phyloP scores from a whole-genome alignment of 2,329 filamentous ascomycete genomes.

The Sarocladiaceae sp. region DNA sequence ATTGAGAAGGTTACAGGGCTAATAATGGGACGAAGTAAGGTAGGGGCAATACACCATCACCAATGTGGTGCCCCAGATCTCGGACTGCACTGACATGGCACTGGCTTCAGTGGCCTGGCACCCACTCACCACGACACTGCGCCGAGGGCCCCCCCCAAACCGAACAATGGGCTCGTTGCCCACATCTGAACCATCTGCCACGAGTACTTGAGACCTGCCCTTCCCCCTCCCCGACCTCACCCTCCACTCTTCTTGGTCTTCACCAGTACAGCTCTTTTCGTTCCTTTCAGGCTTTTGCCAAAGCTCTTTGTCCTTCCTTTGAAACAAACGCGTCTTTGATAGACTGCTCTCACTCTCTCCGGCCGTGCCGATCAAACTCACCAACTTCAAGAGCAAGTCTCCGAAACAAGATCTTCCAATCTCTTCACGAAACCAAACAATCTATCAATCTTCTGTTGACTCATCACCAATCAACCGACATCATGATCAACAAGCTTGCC shows the following conservation, averaged over 20 bases:
- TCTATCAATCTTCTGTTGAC: too few species aligned
- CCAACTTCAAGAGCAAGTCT: constrained; percentile 11
- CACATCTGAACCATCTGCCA: constrained; percentile 4
- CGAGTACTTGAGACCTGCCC: constrained; percentile 7
- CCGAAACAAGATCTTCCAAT: background rate
- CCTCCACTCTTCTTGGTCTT: constrained; percentile 16
- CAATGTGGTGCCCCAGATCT: too few species aligned
- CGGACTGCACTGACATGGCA: too few species aligned
- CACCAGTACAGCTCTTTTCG: constrained; percentile 11
- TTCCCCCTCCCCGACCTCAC: background rate
- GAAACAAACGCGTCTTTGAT: constrained; percentile 39
- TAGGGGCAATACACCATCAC: too few species aligned
- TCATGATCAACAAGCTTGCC: constrained; percentile 39
- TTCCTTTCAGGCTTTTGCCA: constrained; percentile 15
- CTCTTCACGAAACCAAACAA: background rate
- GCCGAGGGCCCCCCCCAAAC: too few species aligned
- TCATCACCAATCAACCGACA: constrained; percentile 14
- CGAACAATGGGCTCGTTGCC: too few species aligned
- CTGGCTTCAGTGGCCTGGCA: too few species aligned
- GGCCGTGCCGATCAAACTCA: constrained; percentile 26
- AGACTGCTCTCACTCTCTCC: constrained; percentile 34
- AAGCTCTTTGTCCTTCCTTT: constrained; percentile 19
- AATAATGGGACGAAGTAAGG: too few species aligned
- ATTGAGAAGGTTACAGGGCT: too few species aligned
- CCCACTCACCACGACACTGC: too few species aligned